A percentile compares a stretch with the other conserved stretches of the same genome.
These are phyloP conservation scores for Evernia prunastri DNA, from an alignment of 495 filamentous ascomycete species.

Conservation along the genomic window DNA sequence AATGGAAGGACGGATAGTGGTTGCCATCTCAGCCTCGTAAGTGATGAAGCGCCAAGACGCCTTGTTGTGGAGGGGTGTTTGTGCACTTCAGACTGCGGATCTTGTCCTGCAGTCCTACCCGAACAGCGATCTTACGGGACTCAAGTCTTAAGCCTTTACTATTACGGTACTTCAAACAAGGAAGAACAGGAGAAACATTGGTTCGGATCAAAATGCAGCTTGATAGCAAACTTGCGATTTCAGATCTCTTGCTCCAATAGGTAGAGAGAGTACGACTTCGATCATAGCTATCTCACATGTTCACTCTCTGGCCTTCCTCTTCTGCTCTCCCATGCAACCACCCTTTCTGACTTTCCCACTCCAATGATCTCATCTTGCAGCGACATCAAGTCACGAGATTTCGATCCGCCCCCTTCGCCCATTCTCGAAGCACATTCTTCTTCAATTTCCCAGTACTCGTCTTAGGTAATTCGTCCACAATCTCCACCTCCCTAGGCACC, in stretches of 20 bases:
- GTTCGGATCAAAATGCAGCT: not conserved
- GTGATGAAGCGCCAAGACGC: conserved; percentile 6
- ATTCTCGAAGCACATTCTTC: conserved; percentile 88
- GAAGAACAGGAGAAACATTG: not conserved
- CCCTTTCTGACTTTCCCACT: not conserved
- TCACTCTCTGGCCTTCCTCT: no score
- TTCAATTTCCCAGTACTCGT: conserved; percentile 93
- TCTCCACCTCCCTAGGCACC: conserved; percentile 88
- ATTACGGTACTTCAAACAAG: not conserved
- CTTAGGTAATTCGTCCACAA: conserved; percentile 85
- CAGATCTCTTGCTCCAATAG: not conserved
- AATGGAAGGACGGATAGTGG: conserved; percentile 6
- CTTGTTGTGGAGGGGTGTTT: not conserved
- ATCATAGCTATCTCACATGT: no score
- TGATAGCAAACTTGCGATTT: not conserved
- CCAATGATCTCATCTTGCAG: not conserved
- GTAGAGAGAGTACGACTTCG: no score
- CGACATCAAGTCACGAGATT: conserved; percentile 9
- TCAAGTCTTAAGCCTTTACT: no score
- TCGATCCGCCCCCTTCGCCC: conserved; percentile 57
- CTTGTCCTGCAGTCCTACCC: conserved; percentile 1
- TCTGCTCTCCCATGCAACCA: not conserved
- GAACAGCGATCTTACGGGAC: not conserved
- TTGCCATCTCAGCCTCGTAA: conserved; percentile 10
- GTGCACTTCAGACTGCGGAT: no score